Conservation (phyloP, 768 basidiomycete species). For the Cystobasidium tubakii region DNA sequence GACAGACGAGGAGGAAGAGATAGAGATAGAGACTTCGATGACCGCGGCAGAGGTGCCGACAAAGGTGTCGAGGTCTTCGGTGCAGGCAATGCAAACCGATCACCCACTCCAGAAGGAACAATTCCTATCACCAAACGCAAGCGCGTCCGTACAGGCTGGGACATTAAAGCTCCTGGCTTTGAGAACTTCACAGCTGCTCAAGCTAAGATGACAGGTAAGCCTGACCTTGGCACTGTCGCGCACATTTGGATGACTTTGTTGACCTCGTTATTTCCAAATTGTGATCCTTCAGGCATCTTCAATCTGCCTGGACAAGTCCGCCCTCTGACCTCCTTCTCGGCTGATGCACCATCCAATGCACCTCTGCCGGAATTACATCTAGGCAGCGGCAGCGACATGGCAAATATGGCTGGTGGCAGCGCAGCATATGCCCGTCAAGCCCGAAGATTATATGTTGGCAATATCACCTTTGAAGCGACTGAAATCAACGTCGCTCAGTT, state of each 20-base stretch:
- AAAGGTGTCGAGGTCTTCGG: conserved; percentile 50
- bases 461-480: conserved; percentile 88
- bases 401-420: conserved; percentile 46
- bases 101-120: conserved; percentile 82
- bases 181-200: conserved; percentile 91
- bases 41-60: conserved; percentile 38
- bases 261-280: too few relatives aligned
- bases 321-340: conserved; percentile 50
- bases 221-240: neutral
- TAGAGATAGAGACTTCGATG: conserved; percentile 31
- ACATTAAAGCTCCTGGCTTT: conserved; percentile 89
- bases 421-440: conserved; percentile 64
- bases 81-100: conserved; percentile 71
- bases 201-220: conserved; percentile 91
- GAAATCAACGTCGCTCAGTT: conserved; percentile 86
- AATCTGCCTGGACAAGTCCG: conserved; percentile 75
- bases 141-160: conserved; percentile 88
- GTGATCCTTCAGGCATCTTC: conserved; percentile 66
- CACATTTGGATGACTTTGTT: neutral
- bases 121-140: conserved; percentile 76
- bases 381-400: conserved; percentile 18
- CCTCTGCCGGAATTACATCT: conserved; percentile 30
- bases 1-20: conserved; percentile 43
- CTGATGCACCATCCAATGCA: neutral
- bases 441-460: conserved; percentile 91